Conservation (phyloP, 306 rosid species). For the Vicia villosa region DNA sequence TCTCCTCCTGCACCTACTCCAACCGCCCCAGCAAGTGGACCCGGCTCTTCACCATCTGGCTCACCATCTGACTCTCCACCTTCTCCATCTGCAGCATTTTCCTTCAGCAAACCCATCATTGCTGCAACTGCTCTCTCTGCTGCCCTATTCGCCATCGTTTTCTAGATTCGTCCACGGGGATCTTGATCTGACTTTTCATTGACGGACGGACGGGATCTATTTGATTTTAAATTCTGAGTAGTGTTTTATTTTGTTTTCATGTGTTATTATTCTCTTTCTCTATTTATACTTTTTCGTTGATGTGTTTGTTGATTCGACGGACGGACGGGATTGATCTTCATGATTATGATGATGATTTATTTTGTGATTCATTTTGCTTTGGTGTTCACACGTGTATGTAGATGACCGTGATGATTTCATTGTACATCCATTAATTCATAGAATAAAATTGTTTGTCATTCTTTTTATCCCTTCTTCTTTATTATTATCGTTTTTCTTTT, state of each 20-base stretch:
- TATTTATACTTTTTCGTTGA: constrained; percentile 33
- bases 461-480: constrained; percentile 39
- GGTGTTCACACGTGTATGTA: constrained; percentile 59
- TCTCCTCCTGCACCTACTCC: constrained; percentile 6
- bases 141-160: constrained; percentile 52
- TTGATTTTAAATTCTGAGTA: constrained; percentile 39
- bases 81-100: constrained; percentile 47
- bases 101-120: constrained; percentile 47
- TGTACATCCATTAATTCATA: constrained; percentile 62
- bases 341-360: constrained; percentile 37
- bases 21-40: not conserved
- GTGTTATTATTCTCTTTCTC: constrained; percentile 3
- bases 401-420: constrained; percentile 56
- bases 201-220: constrained; percentile 66
- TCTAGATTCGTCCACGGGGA: constrained; percentile 43
- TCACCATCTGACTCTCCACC: not conserved
- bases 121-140: constrained; percentile 70
- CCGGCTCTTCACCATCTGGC: not conserved
- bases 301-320: constrained; percentile 42
- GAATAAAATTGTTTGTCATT: constrained; percentile 68
- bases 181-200: constrained; percentile 43
- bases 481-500: not conserved
- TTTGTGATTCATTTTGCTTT: constrained; percentile 58
- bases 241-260: constrained; percentile 5
- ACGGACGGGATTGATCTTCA: constrained; percentile 17